Evolutionary conservation across 768 basidiomycete species (phyloP).

Genomic region (Daedaleopsis nitida): DNA sequence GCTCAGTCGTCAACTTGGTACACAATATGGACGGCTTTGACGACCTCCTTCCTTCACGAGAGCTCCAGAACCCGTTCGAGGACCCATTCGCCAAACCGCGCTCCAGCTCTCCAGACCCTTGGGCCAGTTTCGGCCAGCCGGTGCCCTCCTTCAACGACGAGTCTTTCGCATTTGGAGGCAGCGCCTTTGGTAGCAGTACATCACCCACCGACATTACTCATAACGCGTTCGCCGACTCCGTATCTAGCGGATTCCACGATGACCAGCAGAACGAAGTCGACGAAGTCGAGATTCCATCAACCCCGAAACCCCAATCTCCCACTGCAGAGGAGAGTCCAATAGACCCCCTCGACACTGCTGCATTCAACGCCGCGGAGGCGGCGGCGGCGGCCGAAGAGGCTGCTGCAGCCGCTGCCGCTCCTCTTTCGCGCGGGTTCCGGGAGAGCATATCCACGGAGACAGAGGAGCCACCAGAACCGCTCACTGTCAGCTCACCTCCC

Average conservation of each 20-base stretch:
- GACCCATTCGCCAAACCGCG: conserved; percentile 67
- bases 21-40: conserved; percentile 74
- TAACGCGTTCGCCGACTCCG: conserved; percentile 19
- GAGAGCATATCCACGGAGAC: conserved; percentile 28
- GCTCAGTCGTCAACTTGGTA: background rate
- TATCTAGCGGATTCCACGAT: conserved; percentile 12
- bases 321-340: conserved; percentile 18
- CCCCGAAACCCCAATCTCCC: background rate
- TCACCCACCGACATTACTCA: conserved; percentile 22
- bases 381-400: conserved; percentile 15
- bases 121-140: conserved; percentile 59
- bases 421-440: conserved; percentile 21
- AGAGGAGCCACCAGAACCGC: conserved; percentile 12
- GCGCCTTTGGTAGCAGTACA: conserved; percentile 11
- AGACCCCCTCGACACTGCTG: conserved; percentile 46
- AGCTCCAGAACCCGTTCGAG: conserved; percentile 76
- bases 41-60: conserved; percentile 67
- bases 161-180: conserved; percentile 17
- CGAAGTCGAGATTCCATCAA: background rate
- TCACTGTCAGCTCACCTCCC: conserved; percentile 12
- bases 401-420: conserved; percentile 6
- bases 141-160: conserved; percentile 19
- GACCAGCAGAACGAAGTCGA: background rate
- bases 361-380: conserved; percentile 35
- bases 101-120: conserved; percentile 74